Conservation (phyloP, 2,329 filamentous ascomycete genomes). For the Ascochyta viciae-villosae region DNA sequence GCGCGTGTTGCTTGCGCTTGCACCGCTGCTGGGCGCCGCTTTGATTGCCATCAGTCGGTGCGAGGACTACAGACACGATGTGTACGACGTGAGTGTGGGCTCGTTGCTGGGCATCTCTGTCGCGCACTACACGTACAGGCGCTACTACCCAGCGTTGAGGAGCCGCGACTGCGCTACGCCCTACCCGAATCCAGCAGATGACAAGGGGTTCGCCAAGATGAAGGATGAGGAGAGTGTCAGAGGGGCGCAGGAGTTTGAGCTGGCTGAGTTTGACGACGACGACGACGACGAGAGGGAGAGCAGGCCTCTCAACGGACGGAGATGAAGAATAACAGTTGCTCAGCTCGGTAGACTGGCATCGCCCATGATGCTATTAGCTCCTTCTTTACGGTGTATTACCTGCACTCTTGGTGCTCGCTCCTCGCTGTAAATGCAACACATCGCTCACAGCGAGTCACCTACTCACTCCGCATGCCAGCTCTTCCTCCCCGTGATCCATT, state of each 20-base stretch:
- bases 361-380: neutral
- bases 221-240: conserved; percentile 53
- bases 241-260: conserved; percentile 43
- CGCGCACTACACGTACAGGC: conserved; percentile 65
- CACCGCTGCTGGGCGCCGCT: conserved; percentile 63
- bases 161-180: conserved; percentile 60
- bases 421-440: conserved; percentile 9
- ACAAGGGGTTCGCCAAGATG: conserved; percentile 43
- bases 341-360: neutral
- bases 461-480: conserved; percentile 26
- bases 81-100: conserved; percentile 67
- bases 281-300: conserved; percentile 34
- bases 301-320: conserved; percentile 30
- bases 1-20: conserved; percentile 61
- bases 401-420: neutral
- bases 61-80: conserved; percentile 70
- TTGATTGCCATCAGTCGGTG: conserved; percentile 68
- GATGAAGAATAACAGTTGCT: conserved; percentile 13
- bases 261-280: conserved; percentile 45
- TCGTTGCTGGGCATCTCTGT: conserved; percentile 62
- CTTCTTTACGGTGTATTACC: neutral
- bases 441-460: neutral
- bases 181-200: conserved; percentile 52
- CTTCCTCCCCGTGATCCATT: conserved; percentile 46
- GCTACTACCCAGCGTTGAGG: conserved; percentile 65